Percentiles rank a stretch among this genome's conserved stretches.
Conservation (phyloP, 148 eudicot species). For the Rhododendron ferrugineum region DNA sequence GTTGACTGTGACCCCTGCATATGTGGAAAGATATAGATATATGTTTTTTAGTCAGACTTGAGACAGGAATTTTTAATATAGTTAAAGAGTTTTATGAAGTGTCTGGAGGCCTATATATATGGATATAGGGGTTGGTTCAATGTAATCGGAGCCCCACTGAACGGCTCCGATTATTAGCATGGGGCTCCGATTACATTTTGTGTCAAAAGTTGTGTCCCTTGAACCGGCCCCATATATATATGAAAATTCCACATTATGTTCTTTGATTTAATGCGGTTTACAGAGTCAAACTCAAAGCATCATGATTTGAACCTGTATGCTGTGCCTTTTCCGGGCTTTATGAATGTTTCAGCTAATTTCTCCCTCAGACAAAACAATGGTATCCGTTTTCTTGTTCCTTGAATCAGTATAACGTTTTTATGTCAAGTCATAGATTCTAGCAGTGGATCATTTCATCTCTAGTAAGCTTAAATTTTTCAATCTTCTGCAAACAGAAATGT, state of each 20-base stretch:
- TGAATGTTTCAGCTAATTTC: neutral
- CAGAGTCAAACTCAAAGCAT: too few relatives aligned
- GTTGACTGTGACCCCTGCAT: neutral
- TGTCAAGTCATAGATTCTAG: conserved; percentile 9
- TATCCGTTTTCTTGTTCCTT: neutral
- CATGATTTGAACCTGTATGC: conserved; percentile 1
- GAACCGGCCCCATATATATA: neutral
- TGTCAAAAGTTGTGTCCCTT: neutral
- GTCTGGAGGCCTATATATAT: neutral
- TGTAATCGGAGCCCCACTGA: neutral
- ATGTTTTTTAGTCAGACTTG: neutral
- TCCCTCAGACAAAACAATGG: neutral
- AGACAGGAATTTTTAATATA: neutral
- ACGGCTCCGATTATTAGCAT: neutral
- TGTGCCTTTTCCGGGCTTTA: neutral
- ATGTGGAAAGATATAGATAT: neutral
- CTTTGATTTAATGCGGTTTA: too few relatives aligned
- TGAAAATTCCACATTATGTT: too few relatives aligned
- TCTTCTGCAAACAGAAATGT: conserved; percentile 24
- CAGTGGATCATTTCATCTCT: conserved; percentile 14
- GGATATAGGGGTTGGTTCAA: neutral
- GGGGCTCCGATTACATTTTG: neutral
- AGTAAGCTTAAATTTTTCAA: conserved; percentile 12
- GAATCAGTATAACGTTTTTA: neutral
- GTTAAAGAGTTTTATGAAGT: neutral